Conservation (phyloP, 176 grass and related monocot genomes). For the Poa annua region DNA sequence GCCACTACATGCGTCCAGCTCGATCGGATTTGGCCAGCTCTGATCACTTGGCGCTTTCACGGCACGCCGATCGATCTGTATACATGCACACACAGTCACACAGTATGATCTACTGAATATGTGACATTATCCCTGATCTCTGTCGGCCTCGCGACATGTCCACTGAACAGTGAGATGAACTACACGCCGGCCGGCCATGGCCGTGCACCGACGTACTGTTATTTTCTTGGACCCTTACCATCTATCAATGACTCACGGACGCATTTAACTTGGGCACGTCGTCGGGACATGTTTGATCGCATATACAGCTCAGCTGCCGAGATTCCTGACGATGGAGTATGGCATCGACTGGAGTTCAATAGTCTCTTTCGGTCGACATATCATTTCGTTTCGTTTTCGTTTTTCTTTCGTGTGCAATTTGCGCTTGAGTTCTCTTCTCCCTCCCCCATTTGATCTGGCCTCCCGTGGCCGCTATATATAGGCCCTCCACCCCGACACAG, state of each 20-base stretch:
- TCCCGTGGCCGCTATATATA: slow-evolving; percentile 54
- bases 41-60: neutral
- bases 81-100: neutral
- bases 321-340: slow-evolving; percentile 43
- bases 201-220: neutral
- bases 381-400: neutral
- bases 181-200: neutral
- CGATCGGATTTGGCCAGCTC: slow-evolving; percentile 3
- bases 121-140: neutral
- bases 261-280: slow-evolving; percentile 25
- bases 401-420: neutral
- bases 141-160: neutral
- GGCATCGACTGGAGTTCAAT: slow-evolving; percentile 19
- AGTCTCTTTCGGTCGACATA: neutral
- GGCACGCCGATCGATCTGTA: neutral
- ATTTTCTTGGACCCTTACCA: too few species aligned
- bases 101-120: neutral
- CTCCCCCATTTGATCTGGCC: slow-evolving; percentile 32
- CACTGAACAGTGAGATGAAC: neutral
- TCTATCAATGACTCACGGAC: neutral
- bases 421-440: slow-evolving; percentile 1
- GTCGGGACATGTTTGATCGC: slow-evolving; percentile 15
- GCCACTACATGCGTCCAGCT: neutral
- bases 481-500: slow-evolving; percentile 13
- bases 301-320: slow-evolving; percentile 20